Conservation (phyloP, 257 asterid species). For the Fraxinus anomala region DNA sequence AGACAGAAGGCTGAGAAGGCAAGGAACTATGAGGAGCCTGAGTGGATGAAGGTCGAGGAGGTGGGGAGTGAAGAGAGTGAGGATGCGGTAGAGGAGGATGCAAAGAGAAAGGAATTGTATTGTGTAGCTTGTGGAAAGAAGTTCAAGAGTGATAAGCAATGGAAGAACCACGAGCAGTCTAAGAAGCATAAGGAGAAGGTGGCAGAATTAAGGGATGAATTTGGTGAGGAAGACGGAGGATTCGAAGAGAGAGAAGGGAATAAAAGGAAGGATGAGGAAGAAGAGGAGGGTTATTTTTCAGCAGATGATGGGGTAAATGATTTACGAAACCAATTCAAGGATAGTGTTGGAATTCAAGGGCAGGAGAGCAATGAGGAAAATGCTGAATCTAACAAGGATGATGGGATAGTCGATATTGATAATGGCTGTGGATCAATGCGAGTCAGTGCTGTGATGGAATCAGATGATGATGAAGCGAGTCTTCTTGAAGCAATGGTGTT, state of each 20-base stretch:
- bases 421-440: conserved; percentile 31
- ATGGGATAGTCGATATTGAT: conserved; percentile 31
- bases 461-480: conserved; percentile 65
- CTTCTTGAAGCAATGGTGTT: conserved; percentile 83
- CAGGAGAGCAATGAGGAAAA: conserved; percentile 43
- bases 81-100: conserved; percentile 48
- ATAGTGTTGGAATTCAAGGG: conserved; percentile 40
- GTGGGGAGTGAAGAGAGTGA: conserved; percentile 59
- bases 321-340: conserved; percentile 51
- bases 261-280: conserved; percentile 38
- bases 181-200: conserved; percentile 95
- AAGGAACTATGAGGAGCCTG: conserved; percentile 71
- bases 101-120: conserved; percentile 61
- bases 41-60: conserved; percentile 82
- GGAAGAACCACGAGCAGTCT: conserved; percentile 97
- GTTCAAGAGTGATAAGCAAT: conserved; percentile 94
- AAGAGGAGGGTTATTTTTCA: conserved; percentile 48
- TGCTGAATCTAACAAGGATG: conserved; percentile 37
- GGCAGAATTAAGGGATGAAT: conserved; percentile 76
- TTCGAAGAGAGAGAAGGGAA: conserved; percentile 40
- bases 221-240: conserved; percentile 66
- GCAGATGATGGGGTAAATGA: conserved; percentile 56
- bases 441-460: conserved; percentile 31
- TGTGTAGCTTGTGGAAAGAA: conserved; percentile 92
- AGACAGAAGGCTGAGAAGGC: conserved; percentile 82